These are phyloP conservation scores for Rugonectria rugulosa DNA, from an alignment of 2,329 filamentous ascomycete genomes.

Conservation along the genomic window DNA sequence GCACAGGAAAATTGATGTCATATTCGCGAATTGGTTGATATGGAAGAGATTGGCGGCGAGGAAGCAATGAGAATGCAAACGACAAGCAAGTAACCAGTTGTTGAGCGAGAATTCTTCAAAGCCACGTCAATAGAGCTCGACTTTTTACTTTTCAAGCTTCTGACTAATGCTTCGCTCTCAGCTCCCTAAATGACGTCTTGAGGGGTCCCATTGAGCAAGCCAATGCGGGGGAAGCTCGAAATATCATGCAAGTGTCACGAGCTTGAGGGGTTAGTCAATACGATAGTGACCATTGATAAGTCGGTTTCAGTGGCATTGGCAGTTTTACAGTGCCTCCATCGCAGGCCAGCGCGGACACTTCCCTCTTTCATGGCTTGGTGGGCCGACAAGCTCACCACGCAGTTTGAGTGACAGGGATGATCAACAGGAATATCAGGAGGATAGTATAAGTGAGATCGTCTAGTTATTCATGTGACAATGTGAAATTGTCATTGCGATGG, in stretches of 20 bases:
- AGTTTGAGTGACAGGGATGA: constrained; percentile 3
- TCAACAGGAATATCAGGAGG: too few relatives aligned
- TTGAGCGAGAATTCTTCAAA: too few relatives aligned
- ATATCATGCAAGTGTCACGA: not conserved
- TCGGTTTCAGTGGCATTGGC: not conserved
- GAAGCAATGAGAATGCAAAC: not conserved
- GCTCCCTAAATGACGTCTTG: not conserved
- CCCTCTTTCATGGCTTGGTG: not conserved
- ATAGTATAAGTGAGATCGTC: too few relatives aligned
- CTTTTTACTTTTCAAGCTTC: not conserved
- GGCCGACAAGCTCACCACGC: not conserved
- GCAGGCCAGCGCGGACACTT: constrained; percentile 14
- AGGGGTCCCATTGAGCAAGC: not conserved
- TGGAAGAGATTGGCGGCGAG: not conserved
- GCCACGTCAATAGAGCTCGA: too few relatives aligned
- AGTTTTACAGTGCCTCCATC: not conserved
- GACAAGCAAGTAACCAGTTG: too few relatives aligned
- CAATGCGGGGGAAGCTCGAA: not conserved
- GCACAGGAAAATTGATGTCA: constrained; percentile 34
- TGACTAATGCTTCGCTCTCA: not conserved
- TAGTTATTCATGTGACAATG: too few relatives aligned
- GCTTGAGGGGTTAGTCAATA: not conserved
- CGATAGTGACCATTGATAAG: too few relatives aligned
- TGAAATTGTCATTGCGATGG: too few relatives aligned
- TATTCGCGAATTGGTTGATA: constrained; percentile 1